Base-by-base conservation (phyloP, 176 grass and related monocot genomes). In the Musa acuminata region DNA sequence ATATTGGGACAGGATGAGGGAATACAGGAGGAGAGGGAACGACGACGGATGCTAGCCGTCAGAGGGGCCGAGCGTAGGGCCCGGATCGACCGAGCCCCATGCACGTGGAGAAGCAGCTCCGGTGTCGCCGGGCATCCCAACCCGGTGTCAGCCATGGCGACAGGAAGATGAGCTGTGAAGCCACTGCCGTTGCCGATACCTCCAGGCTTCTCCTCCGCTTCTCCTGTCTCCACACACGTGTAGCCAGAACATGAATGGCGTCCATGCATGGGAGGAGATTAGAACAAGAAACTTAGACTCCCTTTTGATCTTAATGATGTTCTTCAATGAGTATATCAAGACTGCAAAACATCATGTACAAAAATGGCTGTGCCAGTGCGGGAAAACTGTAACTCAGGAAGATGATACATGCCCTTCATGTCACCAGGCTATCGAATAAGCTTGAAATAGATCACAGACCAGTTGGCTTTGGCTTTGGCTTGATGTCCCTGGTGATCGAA, bases 51-150 rank as follows among this genome's bases (percentile, higher is more conserved):
- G 35, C 35, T 43, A 43, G 35, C 35, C 35, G 4, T 43, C 35
- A 6, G 68, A 50, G 25, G 43, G 48, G 43, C 16, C 68, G 43
- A 48, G 19, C 43, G 43, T 5, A 17, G 68, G 68, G 17, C 14
- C 49, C 2, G 17, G 49, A 22, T 51, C 48, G 19, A 25, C 13
- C 65, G 25, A 12, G 64, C 21, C 65, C 24, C 25, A 17, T 19
- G 65, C 65, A 68, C 65, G 26, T 68, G 65, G 24, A 23, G 24
- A 23, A 43, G 13, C 65, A 68, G 65, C 27, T 35, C 65, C 65
- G 65, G 65, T 68, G 65, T 68, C 65, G 65, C 65, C 65, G 65
- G 65, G 35, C 65, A 68, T 68, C 27, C 65, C 65, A 25, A 68
- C 65, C 65, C 65, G 23, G 25, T 68, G 65, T 68, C 65, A 68